These are phyloP conservation scores for Aspergillus vadensis DNA, from an alignment of 2,329 filamentous ascomycete species.

Conservation along the genomic window DNA sequence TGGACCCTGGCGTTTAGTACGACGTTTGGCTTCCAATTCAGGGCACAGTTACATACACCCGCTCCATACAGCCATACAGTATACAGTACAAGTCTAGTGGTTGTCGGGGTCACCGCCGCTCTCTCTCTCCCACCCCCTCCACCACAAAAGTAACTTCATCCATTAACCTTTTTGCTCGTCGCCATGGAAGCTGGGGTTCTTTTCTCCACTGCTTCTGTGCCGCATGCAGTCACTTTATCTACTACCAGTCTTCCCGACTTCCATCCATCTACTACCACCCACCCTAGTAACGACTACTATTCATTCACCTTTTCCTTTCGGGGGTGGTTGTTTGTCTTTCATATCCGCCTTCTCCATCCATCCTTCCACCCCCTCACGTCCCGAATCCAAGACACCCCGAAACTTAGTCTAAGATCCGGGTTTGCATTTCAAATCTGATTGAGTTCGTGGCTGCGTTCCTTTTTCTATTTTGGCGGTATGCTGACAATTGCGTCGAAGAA, in stretches of 20 bases:
- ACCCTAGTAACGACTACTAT: too few relatives aligned
- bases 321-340: not conserved
- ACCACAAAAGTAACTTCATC: not conserved
- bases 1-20: slow-evolving; percentile 3
- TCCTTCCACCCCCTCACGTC: slow-evolving; percentile 1
- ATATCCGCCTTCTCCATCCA: slow-evolving; percentile 6
- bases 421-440: not conserved
- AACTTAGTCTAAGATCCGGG: not conserved
- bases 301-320: not conserved
- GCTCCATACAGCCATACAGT: not conserved
- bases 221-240: slow-evolving; percentile 2
- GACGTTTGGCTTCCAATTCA: not conserved
- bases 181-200: too few relatives aligned
- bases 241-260: slow-evolving; percentile 7
- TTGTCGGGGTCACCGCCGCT: slow-evolving; percentile 27
- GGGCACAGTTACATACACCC: not conserved
- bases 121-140: not conserved
- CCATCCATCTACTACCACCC: not conserved
- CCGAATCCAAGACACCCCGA: slow-evolving; percentile 5
- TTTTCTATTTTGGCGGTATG: not conserved
- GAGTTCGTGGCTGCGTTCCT: not conserved
- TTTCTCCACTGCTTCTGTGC: slow-evolving; percentile 7
- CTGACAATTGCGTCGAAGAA: not conserved
- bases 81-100: slow-evolving; percentile 7
- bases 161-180: not conserved